phyloP scores from a whole-genome alignment of 495 filamentous ascomycete species.

The Penicillium waksmanii region DNA sequence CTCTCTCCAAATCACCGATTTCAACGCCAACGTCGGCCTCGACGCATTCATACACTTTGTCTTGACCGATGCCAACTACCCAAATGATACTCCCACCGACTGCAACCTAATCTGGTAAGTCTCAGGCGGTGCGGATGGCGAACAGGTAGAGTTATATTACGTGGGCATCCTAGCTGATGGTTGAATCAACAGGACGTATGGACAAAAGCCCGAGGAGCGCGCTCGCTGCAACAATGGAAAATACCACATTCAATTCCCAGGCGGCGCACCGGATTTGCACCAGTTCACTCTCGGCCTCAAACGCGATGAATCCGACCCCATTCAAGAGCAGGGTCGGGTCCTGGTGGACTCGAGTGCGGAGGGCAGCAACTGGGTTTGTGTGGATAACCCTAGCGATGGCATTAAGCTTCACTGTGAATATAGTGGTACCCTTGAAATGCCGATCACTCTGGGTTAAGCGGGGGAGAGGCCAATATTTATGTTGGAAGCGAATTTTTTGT shows the following conservation, averaged over 20 bases:
- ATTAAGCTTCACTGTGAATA: constrained; percentile 24
- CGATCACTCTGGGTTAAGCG: background rate
- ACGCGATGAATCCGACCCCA: constrained; percentile 20
- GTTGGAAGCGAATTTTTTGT: no score
- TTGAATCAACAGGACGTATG: constrained; percentile 21
- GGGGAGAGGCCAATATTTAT: no score
- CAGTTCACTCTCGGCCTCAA: constrained; percentile 24
- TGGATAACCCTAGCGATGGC: constrained; percentile 15
- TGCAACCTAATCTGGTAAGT: constrained; percentile 35
- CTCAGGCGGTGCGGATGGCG: no score
- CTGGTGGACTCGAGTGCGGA: constrained; percentile 19
- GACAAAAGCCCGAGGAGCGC: constrained; percentile 13
- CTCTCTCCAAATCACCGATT: constrained; percentile 26
- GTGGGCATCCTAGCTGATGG: background rate
- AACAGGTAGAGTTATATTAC: background rate
- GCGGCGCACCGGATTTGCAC: constrained; percentile 25
- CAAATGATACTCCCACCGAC: constrained; percentile 32
- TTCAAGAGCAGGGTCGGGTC: constrained; percentile 22
- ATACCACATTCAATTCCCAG: constrained; percentile 33
- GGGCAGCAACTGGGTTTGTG: constrained; percentile 27
- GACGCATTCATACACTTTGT: constrained; percentile 27
- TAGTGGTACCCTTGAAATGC: constrained; percentile 20
- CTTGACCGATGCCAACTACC: constrained; percentile 30
- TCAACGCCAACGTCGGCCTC: constrained; percentile 11
- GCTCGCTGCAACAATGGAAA: constrained; percentile 32